Evolutionary conservation across 192 early-diverging fungal genomes (phyloP).

Genomic region (Glomus cerebriforme): DNA sequence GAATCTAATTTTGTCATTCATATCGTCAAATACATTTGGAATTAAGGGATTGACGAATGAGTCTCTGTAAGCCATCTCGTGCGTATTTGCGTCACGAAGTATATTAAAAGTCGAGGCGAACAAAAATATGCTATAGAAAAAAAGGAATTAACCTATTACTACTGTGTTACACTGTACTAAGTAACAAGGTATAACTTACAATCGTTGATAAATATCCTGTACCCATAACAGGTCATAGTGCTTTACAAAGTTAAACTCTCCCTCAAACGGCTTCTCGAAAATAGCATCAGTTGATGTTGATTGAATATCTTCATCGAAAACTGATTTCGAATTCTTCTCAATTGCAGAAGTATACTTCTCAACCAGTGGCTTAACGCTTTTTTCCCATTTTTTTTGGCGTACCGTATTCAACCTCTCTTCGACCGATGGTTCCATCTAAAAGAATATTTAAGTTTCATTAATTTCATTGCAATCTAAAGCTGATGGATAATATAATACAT

Average conservation of each 20-base stretch:
- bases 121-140: too few relatives aligned
- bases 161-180: too few relatives aligned
- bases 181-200: too few relatives aligned
- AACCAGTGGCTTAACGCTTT: conserved; percentile 23
- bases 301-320: conserved; percentile 28
- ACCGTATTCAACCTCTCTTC: conserved; percentile 30
- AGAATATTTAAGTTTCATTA: conserved; percentile 25
- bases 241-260: conserved; percentile 26
- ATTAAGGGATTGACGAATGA: too few relatives aligned
- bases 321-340: conserved; percentile 6
- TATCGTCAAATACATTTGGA: too few relatives aligned
- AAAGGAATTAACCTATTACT: too few relatives aligned
- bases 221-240: too few relatives aligned
- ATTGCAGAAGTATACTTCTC: conserved; percentile 27
- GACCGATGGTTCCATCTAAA: conserved; percentile 27
- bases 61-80: too few relatives aligned
- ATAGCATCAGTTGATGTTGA: conserved; percentile 22
- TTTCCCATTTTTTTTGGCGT: conserved; percentile 19
- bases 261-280: conserved; percentile 26
- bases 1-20: too few relatives aligned
- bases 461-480: conserved; percentile 16
- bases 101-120: too few relatives aligned
- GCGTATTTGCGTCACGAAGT: too few relatives aligned
- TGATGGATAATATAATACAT: conserved; percentile 18
- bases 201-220: too few relatives aligned